Conservation (phyloP, 352 stramenopile species). For the Pythium rhizo-oryzae region DNA sequence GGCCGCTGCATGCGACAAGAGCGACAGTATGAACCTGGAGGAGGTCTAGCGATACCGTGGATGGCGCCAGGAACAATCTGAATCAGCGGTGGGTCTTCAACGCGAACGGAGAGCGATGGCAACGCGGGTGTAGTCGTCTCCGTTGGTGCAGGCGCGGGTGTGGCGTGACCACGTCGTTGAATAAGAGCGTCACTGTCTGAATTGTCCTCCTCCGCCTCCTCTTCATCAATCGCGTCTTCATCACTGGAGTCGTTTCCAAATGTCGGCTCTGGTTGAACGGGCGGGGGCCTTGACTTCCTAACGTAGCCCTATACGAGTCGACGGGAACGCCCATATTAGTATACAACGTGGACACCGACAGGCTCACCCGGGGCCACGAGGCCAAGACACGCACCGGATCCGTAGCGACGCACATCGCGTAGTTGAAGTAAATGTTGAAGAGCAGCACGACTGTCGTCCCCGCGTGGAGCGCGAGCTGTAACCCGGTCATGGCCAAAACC, state of each 20-base stretch:
- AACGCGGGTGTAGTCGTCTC: neutral
- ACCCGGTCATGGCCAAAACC: too few relatives aligned
- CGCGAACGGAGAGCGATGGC: conserved; percentile 2
- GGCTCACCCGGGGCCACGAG: neutral
- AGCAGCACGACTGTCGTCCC: conserved; percentile 13
- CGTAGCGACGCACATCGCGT: conserved; percentile 41
- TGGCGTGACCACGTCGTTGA: conserved; percentile 4
- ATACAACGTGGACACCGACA: too few relatives aligned
- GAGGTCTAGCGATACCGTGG: neutral
- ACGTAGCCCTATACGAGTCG: conserved; percentile 18
- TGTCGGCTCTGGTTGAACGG: neutral
- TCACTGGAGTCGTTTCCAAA: conserved; percentile 7
- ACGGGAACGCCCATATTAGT: too few relatives aligned
- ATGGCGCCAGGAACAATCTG: conserved; percentile 7
- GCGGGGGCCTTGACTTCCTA: neutral
- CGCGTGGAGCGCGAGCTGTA: conserved; percentile 15
- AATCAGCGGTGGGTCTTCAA: conserved; percentile 20
- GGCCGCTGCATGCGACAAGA: conserved; percentile 32
- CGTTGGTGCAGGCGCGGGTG: neutral
- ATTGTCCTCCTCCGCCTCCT: conserved; percentile 21
- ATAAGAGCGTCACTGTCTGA: conserved; percentile 21
- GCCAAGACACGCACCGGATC: conserved; percentile 28
- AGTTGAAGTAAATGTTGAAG: conserved; percentile 48
- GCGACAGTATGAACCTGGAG: conserved; percentile 23
- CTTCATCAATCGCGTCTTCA: conserved; percentile 26